Evolutionary conservation across 1,284 basidiomycete genomes (phyloP).

Genomic region (Mycocalia duriaeana): DNA sequence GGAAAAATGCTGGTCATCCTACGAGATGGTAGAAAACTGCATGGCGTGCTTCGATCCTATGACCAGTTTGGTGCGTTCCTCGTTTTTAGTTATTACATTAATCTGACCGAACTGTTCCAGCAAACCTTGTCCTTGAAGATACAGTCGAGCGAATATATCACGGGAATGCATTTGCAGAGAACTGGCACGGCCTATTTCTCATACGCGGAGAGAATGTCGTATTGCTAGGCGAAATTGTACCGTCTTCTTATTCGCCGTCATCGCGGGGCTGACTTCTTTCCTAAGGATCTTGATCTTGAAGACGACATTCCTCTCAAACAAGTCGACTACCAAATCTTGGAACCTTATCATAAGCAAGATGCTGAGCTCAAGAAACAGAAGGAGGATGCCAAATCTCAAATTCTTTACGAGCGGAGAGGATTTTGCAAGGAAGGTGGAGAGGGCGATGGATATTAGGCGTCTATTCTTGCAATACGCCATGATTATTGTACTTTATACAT

Average conservation of each 20-base stretch:
- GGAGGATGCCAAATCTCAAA: constrained; percentile 70
- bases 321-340: constrained; percentile 67
- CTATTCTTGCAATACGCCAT: constrained; percentile 1
- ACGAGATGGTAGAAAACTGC: constrained; percentile 92
- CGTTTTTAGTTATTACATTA: background rate
- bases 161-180: constrained; percentile 76
- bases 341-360: constrained; percentile 70
- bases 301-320: constrained; percentile 80
- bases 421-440: constrained; percentile 88
- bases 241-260: constrained; percentile 18
- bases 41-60: constrained; percentile 94
- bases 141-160: constrained; percentile 87
- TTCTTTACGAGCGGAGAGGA: constrained; percentile 74
- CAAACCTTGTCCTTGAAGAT: constrained; percentile 90
- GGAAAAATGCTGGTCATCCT: constrained; percentile 98
- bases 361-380: constrained; percentile 61
- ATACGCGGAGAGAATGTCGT: constrained; percentile 99
- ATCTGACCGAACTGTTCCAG: constrained; percentile 33
- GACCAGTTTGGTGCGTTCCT: constrained; percentile 90
- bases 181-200: constrained; percentile 84
- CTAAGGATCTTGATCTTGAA: constrained; percentile 87
- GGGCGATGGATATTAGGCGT: constrained; percentile 75
- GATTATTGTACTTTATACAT: background rate
- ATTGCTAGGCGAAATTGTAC: constrained; percentile 91
- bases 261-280: too few relatives aligned